These are phyloP conservation scores for Castanea mollissima DNA, from an alignment of 306 rosid genomes.

Conservation along the genomic window DNA sequence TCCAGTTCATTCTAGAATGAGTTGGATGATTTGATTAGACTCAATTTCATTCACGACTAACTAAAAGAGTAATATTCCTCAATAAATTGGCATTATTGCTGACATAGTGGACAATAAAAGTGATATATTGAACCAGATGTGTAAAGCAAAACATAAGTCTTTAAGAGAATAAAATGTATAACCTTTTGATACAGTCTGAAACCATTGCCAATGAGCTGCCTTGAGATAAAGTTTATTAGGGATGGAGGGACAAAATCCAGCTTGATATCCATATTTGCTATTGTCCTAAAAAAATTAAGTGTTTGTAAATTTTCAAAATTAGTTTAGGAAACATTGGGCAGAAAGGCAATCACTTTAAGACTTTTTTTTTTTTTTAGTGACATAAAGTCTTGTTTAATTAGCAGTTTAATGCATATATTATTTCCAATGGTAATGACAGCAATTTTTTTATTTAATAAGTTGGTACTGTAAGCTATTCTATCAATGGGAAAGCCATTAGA, in stretches of 20 bases:
- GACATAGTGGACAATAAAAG: background rate
- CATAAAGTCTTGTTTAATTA: background rate
- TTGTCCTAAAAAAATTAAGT: constrained; percentile 59
- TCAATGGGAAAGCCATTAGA: background rate
- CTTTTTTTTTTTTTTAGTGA: too few species aligned
- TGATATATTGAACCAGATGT: background rate
- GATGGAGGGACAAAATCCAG: constrained; percentile 83
- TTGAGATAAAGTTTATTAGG: constrained; percentile 80
- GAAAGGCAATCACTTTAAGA: background rate
- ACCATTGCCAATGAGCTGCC: constrained; percentile 92
- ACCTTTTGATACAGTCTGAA: constrained; percentile 93
- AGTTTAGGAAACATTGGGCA: background rate
- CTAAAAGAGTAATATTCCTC: constrained; percentile 2
- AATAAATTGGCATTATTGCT: constrained; percentile 10
- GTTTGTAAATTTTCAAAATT: constrained; percentile 17
- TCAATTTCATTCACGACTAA: constrained; percentile 4
- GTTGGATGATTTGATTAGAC: constrained; percentile 7
- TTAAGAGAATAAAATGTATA: constrained; percentile 14
- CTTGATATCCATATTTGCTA: constrained; percentile 90
- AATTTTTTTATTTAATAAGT: too few species aligned
- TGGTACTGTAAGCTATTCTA: background rate
- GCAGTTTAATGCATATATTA: background rate
- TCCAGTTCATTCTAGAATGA: background rate
- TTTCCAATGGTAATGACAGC: background rate
- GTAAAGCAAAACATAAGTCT: background rate